A percentile compares a stretch with the other conserved stretches of the same genome.
Evolutionary conservation across 805 yeast species (phyloP).

Genomic region (Metschnikowia cerradonensis): DNA sequence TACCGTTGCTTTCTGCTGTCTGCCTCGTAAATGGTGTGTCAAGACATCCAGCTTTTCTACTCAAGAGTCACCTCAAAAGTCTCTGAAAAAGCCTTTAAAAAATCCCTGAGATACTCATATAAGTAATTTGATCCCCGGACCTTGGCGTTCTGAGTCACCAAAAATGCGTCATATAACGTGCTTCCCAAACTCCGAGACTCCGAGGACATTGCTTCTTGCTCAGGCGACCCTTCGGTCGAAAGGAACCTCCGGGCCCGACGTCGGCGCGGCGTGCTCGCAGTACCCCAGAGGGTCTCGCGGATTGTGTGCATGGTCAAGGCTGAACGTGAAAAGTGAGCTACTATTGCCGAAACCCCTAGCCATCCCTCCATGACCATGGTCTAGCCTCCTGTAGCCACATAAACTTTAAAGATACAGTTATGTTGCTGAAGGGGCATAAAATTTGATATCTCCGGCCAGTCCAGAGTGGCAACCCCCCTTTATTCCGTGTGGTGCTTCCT

Average conservation of each 20-base stretch:
- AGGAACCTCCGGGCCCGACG: slow-evolving; percentile 7
- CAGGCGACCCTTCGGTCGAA: slow-evolving; percentile 4
- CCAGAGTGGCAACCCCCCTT: background rate
- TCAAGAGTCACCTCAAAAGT: too few species aligned
- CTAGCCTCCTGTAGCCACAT: too few species aligned
- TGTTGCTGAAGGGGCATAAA: too few species aligned
- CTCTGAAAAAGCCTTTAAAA: too few species aligned
- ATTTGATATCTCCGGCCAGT: too few species aligned
- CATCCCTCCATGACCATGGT: background rate
- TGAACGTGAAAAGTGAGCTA: slow-evolving; percentile 3
- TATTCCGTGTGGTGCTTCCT: slow-evolving; percentile 2
- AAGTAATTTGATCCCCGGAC: too few species aligned
- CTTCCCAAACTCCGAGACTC: slow-evolving; percentile 3
- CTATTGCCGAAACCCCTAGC: background rate
- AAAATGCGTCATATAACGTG: background rate
- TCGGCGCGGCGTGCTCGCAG: slow-evolving; percentile 1
- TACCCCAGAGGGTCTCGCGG: background rate
- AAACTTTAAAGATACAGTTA: too few species aligned
- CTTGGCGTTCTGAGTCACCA: background rate
- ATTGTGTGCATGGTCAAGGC: background rate
- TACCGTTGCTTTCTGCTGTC: too few species aligned
- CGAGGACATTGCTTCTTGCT: background rate
- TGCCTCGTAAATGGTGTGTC: too few species aligned
- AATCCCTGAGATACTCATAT: too few species aligned
- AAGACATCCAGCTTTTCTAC: too few species aligned